Evolutionary conservation across 768 basidiomycete genomes (phyloP).

Genomic region (Hericium rajendrae): DNA sequence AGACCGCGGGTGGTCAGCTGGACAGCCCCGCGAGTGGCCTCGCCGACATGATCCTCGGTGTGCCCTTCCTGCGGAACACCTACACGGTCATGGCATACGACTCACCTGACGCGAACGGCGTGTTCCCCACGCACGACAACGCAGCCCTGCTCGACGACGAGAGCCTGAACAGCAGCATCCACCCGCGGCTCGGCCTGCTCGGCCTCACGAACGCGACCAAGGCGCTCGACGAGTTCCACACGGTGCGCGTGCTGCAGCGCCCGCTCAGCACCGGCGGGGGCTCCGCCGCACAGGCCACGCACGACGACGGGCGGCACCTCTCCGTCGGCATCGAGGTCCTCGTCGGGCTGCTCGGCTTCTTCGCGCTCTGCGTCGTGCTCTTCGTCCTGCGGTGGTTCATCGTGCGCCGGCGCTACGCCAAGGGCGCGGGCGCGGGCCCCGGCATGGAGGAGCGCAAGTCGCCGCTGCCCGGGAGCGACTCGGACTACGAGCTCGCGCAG

Average conservation of each 20-base stretch:
- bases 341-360: constrained; percentile 47
- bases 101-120: constrained; percentile 33
- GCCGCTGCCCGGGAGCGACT: constrained; percentile 5
- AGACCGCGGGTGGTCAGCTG: constrained; percentile 39
- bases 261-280: constrained; percentile 28
- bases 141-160: constrained; percentile 8
- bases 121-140: constrained; percentile 26
- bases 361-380: constrained; percentile 42
- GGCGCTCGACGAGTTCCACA: constrained; percentile 60
- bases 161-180: constrained; percentile 7
- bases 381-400: constrained; percentile 48
- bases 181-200: constrained; percentile 50
- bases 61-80: constrained; percentile 66
- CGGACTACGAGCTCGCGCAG: constrained; percentile 28
- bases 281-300: constrained; percentile 1
- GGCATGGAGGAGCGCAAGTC: constrained; percentile 9
- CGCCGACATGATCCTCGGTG: constrained; percentile 70
- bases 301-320: constrained; percentile 27
- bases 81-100: constrained; percentile 73
- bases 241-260: constrained; percentile 56
- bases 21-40: constrained; percentile 24
- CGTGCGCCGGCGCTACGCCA: constrained; percentile 15
- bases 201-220: constrained; percentile 49
- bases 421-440: constrained; percentile 10
- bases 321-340: constrained; percentile 57